These are phyloP conservation scores for Phylloporus arenicola DNA, from an alignment of 768 basidiomycete species.

Conservation along the genomic window DNA sequence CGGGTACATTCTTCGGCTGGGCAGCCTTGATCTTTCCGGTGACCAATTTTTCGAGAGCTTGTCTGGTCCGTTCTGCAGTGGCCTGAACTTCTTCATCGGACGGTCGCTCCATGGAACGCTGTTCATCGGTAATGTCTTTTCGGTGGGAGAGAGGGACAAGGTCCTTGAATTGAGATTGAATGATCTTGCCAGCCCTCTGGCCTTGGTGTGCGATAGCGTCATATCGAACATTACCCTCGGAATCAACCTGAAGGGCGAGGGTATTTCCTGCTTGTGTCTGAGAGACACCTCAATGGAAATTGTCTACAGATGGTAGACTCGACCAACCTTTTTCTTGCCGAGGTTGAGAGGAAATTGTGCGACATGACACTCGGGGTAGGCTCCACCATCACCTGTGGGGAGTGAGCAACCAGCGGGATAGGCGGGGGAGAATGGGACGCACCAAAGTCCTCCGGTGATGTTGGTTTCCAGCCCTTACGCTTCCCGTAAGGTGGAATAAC, in stretches of 20 bases:
- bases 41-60: slow-evolving; percentile 89
- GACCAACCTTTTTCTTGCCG: slow-evolving; percentile 86
- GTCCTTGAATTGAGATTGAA: slow-evolving; percentile 97
- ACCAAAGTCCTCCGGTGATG: slow-evolving; percentile 80
- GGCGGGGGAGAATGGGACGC: slow-evolving; percentile 25
- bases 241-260: slow-evolving; percentile 92
- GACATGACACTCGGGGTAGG: slow-evolving; percentile 92
- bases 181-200: slow-evolving; percentile 74
- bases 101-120: slow-evolving; percentile 81
- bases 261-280: slow-evolving; percentile 92
- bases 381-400: slow-evolving; percentile 70
- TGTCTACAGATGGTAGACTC: neutral
- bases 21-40: slow-evolving; percentile 98
- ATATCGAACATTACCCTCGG: slow-evolving; percentile 93
- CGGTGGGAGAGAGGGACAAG: slow-evolving; percentile 88
- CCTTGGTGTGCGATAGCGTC: slow-evolving; percentile 97
- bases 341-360: slow-evolving; percentile 96
- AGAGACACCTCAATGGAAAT: neutral
- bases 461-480: slow-evolving; percentile 81
- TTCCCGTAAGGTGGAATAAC: slow-evolving; percentile 81
- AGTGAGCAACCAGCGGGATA: neutral
- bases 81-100: slow-evolving; percentile 87
- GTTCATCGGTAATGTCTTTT: slow-evolving; percentile 76
- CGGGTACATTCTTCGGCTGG: slow-evolving; percentile 93
- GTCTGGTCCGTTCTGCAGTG: slow-evolving; percentile 88